Evolutionary conservation across 2,329 filamentous ascomycete genomes (phyloP).

Genomic region (Pseudohalonectria lignicola): DNA sequence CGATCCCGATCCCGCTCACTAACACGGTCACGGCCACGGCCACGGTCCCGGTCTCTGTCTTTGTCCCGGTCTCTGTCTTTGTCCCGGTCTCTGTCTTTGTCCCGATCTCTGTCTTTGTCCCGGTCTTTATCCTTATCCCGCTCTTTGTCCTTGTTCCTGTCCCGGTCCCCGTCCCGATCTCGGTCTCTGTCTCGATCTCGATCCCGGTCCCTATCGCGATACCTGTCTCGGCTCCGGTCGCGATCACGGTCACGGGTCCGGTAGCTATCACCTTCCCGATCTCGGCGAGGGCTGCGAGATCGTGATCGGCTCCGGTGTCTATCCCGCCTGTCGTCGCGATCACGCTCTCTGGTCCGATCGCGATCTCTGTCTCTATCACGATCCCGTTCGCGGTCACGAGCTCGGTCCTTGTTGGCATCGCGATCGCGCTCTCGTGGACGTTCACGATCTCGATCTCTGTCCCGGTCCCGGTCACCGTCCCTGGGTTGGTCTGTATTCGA

Average conservation of each 20-base stretch:
- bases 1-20: conserved; percentile 5
- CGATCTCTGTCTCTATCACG: conserved; percentile 1
- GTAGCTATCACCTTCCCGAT: no score
- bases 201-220: no score
- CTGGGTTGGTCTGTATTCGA: conserved; percentile 16
- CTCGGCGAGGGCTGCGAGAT: no score
- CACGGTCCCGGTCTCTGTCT: neutral
- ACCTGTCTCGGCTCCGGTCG: conserved; percentile 8
- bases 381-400: conserved; percentile 1
- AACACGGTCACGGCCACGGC: conserved; percentile 3
- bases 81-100: conserved; percentile 8
- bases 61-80: conserved; percentile 4
- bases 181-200: conserved; percentile 2
- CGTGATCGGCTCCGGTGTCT: conserved; percentile 8
- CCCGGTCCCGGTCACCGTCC: conserved; percentile 6
- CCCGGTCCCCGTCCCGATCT: conserved; percentile 1
- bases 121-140: conserved; percentile 16
- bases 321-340: conserved; percentile 7
- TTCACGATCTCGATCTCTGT: conserved; percentile 8
- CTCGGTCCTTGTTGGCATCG: conserved; percentile 2
- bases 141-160: conserved; percentile 1
- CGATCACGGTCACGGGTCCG: conserved; percentile 5
- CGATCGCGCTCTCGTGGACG: no score
- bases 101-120: conserved; percentile 5
- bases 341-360: conserved; percentile 4